Evolutionary conservation across 768 basidiomycete species (phyloP), one percentile per base, ranked within the genome.

Genomic region (Mycena olivaceomarginata): DNA sequence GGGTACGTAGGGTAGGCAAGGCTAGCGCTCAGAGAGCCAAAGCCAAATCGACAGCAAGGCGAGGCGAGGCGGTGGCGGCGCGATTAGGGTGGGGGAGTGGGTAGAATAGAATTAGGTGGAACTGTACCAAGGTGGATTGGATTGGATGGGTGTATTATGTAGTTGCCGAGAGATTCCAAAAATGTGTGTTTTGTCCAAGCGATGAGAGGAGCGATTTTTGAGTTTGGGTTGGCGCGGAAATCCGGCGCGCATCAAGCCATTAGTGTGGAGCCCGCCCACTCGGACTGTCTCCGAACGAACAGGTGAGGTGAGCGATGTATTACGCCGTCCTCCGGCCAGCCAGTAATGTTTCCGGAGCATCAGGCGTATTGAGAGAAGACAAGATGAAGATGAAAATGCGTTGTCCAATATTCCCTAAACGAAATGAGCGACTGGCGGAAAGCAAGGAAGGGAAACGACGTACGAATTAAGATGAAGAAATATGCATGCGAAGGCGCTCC

Each of bases 311-410:
- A 22, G n/a, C 5, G 25, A 25, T 57, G 56, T 10, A 22, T 25
- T 11, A 10, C 53, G n/a, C n/a, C 69, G 72, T 77, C 76, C 72
- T 77, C 72, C 72, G 72, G 76, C 72, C 76, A 73, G 76, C 68
- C 76, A 73, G 64, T 48, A 70, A 65, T 65, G 41, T 69, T 77
- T 70, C 59, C 76, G 60, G 66, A 67, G 75, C 66, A 57, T 25
- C n/a, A 68, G 59, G 76, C 76, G 67, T 72, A 72, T 69, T 45
- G 43, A 48, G 62, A 68, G 37, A 68, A 73, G 74, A 70, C 20
- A 59, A 59, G 25, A 56, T 43, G 41, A 46, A 51, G 51, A 22
- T 37, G 41, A 45, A 70, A n/a, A 60, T 74, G 76, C 46, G 15
- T 45, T 57, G 60, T 77, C 68, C 76, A 68, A 73, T 73, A 77